phyloP scores from a whole-genome alignment of 768 basidiomycete genomes.

The Mycena filopes region DNA sequence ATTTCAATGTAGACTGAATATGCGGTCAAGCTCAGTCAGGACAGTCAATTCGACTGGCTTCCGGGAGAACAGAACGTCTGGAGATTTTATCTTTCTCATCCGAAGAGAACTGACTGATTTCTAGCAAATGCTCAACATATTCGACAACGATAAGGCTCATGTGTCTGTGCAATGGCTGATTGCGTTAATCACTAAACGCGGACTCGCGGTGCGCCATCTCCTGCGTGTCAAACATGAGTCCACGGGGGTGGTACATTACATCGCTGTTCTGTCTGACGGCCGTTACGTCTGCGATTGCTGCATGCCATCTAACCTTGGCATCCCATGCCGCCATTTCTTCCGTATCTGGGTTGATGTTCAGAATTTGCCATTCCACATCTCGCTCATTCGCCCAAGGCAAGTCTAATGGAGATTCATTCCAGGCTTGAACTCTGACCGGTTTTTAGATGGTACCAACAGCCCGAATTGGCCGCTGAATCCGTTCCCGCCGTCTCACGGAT shows the following conservation, averaged over 20 bases:
- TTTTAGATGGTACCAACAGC: slow-evolving; percentile 1
- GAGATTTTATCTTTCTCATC: too few species aligned
- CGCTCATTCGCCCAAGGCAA: slow-evolving; percentile 33
- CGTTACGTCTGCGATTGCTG: slow-evolving; percentile 17
- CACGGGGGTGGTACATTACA: not conserved
- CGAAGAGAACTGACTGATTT: not conserved
- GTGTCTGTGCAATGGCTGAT: slow-evolving; percentile 2
- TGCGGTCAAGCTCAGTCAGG: not conserved
- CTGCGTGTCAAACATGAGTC: slow-evolving; percentile 4
- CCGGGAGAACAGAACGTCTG: slow-evolving; percentile 34
- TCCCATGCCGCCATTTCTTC: slow-evolving; percentile 17
- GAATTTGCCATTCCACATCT: not conserved
- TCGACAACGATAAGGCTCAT: slow-evolving; percentile 10
- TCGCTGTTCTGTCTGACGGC: slow-evolving; percentile 5
- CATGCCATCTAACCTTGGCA: slow-evolving; percentile 14
- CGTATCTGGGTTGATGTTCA: slow-evolving; percentile 1
- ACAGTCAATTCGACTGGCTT: slow-evolving; percentile 25
- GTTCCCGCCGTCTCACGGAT: not conserved
- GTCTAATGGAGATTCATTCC: too few species aligned
- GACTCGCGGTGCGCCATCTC: slow-evolving; percentile 1
- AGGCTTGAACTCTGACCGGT: too few species aligned
- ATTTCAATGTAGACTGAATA: slow-evolving; percentile 11
- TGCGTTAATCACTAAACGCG: not conserved
- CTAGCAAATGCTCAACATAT: not conserved
- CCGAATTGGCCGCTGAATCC: not conserved